Percentiles rank a stretch among this genome's conserved stretches.
Conservation (phyloP, 169 alveolate species). For the Eimeria mitis region DNA sequence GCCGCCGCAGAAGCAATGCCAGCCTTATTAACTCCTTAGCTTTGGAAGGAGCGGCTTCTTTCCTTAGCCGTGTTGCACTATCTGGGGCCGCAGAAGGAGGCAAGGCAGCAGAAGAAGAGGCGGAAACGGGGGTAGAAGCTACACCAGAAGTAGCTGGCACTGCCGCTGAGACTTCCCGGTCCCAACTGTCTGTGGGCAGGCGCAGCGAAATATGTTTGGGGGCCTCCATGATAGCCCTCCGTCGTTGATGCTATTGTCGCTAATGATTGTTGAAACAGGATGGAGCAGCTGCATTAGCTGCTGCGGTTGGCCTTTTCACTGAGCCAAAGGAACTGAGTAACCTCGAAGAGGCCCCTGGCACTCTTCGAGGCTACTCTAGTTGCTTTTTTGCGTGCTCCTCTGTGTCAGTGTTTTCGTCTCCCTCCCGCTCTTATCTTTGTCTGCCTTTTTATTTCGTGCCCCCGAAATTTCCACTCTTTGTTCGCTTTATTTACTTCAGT, state of each 20-base stretch:
- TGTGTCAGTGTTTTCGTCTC: neutral
- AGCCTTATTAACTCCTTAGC: slow-evolving; percentile 26
- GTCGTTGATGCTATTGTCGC: slow-evolving; percentile 6
- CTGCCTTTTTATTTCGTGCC: neutral
- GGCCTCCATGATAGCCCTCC: neutral
- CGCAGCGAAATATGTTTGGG: neutral
- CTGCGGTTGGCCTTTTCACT: neutral
- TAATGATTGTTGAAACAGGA: neutral
- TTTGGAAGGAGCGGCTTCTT: slow-evolving; percentile 9
- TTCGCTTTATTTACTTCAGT: neutral
- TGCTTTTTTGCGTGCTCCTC: neutral
- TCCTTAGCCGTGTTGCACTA: neutral
- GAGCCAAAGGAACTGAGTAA: neutral
- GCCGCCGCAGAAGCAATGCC: slow-evolving; percentile 21
- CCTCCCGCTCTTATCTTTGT: neutral
- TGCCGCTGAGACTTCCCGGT: neutral
- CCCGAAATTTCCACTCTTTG: neutral
- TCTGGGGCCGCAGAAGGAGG: neutral
- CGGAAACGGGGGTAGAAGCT: neutral
- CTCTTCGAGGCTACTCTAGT: neutral
- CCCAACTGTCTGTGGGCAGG: neutral
- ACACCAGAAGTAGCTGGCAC: neutral
- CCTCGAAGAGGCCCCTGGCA: neutral
- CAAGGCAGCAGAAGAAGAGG: neutral
- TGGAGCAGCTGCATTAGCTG: neutral